Percentiles rank a stretch among this genome's conserved stretches.
phyloP scores from a whole-genome alignment of 1,139 yeast species.

The Meyerozyma smithsonii region DNA sequence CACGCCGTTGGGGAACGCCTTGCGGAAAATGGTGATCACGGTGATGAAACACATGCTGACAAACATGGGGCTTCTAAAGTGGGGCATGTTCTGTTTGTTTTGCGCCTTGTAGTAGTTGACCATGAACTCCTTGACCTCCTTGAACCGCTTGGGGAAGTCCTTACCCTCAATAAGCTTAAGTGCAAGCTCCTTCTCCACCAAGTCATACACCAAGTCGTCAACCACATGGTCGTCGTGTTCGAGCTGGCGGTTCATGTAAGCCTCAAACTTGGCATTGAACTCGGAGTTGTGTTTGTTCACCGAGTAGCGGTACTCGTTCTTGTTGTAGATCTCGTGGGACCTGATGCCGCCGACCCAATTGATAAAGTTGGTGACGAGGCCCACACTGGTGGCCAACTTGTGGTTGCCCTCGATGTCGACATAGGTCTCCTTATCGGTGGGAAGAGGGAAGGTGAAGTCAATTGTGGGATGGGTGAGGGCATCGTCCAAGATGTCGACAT shows the following conservation, averaged over 20 bases:
- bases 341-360: constrained; percentile 20
- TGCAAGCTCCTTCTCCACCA: constrained; percentile 37
- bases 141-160: constrained; percentile 31
- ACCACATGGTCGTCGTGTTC: constrained; percentile 29
- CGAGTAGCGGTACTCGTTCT: constrained; percentile 33
- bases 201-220: constrained; percentile 34
- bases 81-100: constrained; percentile 37
- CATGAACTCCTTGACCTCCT: constrained; percentile 37
- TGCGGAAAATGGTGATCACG: constrained; percentile 27
- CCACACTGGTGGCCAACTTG: constrained; percentile 16
- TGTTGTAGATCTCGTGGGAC: constrained; percentile 28
- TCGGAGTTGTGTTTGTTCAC: constrained; percentile 28
- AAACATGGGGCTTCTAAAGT: neutral
- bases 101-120: constrained; percentile 33
- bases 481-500: constrained; percentile 37
- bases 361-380: constrained; percentile 2
- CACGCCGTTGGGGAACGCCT: constrained; percentile 43
- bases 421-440: constrained; percentile 30
- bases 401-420: constrained; percentile 28
- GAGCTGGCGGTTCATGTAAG: constrained; percentile 32
- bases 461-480: constrained; percentile 28
- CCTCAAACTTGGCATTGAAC: constrained; percentile 25
- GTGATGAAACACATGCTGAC: constrained; percentile 23
- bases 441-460: constrained; percentile 37
- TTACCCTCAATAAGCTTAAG: constrained; percentile 35